phyloP scores from a whole-genome alignment of 352 stramenopile species.

The Thraustotheca clavata region DNA sequence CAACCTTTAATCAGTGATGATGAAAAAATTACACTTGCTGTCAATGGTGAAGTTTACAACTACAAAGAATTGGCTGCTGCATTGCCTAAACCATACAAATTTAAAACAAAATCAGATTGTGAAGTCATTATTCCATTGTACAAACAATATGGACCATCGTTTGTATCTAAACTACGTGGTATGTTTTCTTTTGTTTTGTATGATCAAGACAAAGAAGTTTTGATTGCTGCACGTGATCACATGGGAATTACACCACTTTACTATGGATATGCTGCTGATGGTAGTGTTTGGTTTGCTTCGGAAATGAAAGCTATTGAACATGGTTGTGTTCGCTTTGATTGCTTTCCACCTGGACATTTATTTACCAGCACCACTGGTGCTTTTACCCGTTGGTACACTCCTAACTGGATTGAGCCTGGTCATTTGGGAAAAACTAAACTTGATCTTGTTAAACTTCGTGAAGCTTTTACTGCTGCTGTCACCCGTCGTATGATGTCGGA shows the following conservation, averaged over 20 bases:
- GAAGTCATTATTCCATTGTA: slow-evolving; percentile 97
- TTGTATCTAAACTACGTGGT: slow-evolving; percentile 89
- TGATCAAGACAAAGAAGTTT: slow-evolving; percentile 89
- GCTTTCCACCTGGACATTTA: slow-evolving; percentile 87
- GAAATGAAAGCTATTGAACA: slow-evolving; percentile 97
- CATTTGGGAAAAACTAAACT: slow-evolving; percentile 54
- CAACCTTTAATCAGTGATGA: slow-evolving; percentile 88
- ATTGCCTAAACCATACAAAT: slow-evolving; percentile 86
- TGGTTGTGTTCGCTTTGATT: slow-evolving; percentile 71
- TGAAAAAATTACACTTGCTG: slow-evolving; percentile 89
- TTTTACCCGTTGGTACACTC: slow-evolving; percentile 94
- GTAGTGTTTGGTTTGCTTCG: slow-evolving; percentile 93
- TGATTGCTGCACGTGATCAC: slow-evolving; percentile 94
- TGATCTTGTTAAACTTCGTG: slow-evolving; percentile 69
- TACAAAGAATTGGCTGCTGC: slow-evolving; percentile 92
- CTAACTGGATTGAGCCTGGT: slow-evolving; percentile 83
- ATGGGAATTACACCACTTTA: slow-evolving; percentile 99
- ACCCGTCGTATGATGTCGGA: slow-evolving; percentile 98
- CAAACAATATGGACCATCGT: slow-evolving; percentile 81
- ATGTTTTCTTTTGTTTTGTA: slow-evolving; percentile 99
- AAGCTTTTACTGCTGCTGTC: slow-evolving; percentile 92
- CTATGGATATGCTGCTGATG: slow-evolving; percentile 96
- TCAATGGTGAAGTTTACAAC: slow-evolving; percentile 99
- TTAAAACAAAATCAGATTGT: slow-evolving; percentile 96
- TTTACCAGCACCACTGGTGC: slow-evolving; percentile 81